Base-by-base conservation (phyloP, 192 early-diverging fungal genomes). In the Pecoramyces ruminantium region DNA sequence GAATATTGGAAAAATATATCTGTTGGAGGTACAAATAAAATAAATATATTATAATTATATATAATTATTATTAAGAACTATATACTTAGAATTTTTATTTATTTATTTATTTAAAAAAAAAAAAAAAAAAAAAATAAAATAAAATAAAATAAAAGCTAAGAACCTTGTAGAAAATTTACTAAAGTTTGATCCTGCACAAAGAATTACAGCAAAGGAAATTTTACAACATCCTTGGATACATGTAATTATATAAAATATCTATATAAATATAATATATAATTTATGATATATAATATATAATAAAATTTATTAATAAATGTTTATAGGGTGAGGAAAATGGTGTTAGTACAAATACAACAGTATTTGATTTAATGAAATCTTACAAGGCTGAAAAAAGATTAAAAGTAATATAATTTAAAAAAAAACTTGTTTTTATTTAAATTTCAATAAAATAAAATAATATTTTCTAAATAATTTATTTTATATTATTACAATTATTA, bases 161-260 rank as follows among this genome's bases (percentile, higher is more conserved):
- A 81, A 80, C 58, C 79, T 89, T 21, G 85, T 84, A 30, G 87
- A 88, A 29, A 29, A 51, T 27, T 85, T 87, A 78, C 79, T 89
- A 15, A 29, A 81, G 30, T 82, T 84, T 79, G 88, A 89, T 80
- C 88, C 88, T 9, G 88, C 88, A 4, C 85, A 86, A 79, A 80
- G 88, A 38, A 89, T 89, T 28, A 85, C 83, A 27, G 88, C 88
- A 16, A 78, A 83, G 78, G 88, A 89, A 78, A 86, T 89, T 21
- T 40, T 86, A 21, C 78, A 58, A 40, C 88, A 89, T 79, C 88
- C 88, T 0, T 89, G 88, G 88, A 81, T 89, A 30, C 79, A 40
- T 58, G 88, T 88, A 82, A 38, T 34, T 18, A 28, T 15, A 58
- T 83, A n/a, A 17, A 30, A 38, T 30, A 17, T 16, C 25, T 13